phyloP scores from a whole-genome alignment of 2,329 filamentous ascomycete species.

The Colletotrichum falcatum region DNA sequence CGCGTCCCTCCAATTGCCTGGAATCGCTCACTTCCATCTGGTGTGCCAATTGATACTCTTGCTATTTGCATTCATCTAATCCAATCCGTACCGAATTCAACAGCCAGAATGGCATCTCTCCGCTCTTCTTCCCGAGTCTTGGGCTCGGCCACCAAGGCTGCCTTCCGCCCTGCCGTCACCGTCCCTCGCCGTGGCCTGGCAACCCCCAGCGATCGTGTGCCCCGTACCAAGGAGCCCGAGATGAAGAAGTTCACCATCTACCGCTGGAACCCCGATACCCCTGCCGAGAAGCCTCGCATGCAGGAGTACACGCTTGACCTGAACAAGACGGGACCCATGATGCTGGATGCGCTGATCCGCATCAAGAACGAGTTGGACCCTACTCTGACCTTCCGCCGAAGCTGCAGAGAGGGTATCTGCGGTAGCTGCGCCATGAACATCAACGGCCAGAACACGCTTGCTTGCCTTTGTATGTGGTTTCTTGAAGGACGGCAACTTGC shows the following conservation, averaged over 20 bases:
- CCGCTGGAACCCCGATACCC: slow-evolving; percentile 96
- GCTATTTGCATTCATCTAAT: not conserved
- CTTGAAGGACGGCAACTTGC: not conserved
- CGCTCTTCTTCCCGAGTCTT: slow-evolving; percentile 68
- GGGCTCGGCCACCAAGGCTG: slow-evolving; percentile 56
- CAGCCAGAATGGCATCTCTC: slow-evolving; percentile 68
- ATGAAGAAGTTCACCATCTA: slow-evolving; percentile 99
- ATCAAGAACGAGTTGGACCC: slow-evolving; percentile 99
- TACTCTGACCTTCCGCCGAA: slow-evolving; percentile 94
- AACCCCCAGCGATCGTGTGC: slow-evolving; percentile 65
- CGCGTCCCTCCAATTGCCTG: slow-evolving; percentile 19
- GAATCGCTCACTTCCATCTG: slow-evolving; percentile 5
- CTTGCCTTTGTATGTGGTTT: slow-evolving; percentile 86
- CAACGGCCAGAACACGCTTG: slow-evolving; percentile 97
- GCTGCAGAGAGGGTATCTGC: slow-evolving; percentile 98
- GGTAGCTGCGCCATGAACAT: slow-evolving; percentile 99
- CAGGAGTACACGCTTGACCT: slow-evolving; percentile 94
- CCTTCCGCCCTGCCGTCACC: slow-evolving; percentile 56
- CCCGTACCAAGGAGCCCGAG: slow-evolving; percentile 71
- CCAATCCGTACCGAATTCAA: slow-evolving; percentile 11
- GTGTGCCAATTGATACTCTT: slow-evolving; percentile 10
- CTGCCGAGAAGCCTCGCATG: slow-evolving; percentile 93
- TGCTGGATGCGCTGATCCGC: slow-evolving; percentile 94
- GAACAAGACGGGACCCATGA: slow-evolving; percentile 99
- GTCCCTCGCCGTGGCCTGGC: slow-evolving; percentile 63